Evolutionary conservation across 2,329 filamentous ascomycete species (phyloP).

Genomic region (Bipolaris cookei): DNA sequence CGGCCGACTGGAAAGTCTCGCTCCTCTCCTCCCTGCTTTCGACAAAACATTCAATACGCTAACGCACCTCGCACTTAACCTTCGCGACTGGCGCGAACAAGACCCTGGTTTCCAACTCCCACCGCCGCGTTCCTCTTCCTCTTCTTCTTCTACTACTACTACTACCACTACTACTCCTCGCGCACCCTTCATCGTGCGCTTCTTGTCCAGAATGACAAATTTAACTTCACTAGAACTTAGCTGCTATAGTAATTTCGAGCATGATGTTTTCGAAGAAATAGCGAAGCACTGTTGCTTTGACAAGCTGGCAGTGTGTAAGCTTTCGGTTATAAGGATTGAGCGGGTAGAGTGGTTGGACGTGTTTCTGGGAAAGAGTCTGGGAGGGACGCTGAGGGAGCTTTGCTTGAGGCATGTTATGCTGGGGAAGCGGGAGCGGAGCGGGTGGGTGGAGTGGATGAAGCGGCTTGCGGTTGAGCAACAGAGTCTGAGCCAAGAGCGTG

Average conservation of each 20-base stretch:
- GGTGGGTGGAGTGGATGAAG: conserved; percentile 20
- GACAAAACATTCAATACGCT: conserved; percentile 24
- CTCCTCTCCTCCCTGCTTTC: conserved; percentile 19
- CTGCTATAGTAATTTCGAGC: conserved; percentile 35
- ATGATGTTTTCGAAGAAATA: conserved; percentile 32
- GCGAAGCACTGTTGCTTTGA: conserved; percentile 28
- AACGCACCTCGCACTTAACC: conserved; percentile 26
- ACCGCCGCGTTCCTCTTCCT: background rate
- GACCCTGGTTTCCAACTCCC: conserved; percentile 33
- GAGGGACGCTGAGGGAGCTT: conserved; percentile 15
- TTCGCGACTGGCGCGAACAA: conserved; percentile 37
- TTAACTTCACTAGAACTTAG: conserved; percentile 27
- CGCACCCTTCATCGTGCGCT: conserved; percentile 37
- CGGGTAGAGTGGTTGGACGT: background rate
- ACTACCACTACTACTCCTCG: background rate
- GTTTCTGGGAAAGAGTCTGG: no score
- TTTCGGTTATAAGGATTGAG: conserved; percentile 27
- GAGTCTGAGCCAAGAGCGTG: no score
- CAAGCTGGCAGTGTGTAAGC: conserved; percentile 20
- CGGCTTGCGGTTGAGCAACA: conserved; percentile 6
- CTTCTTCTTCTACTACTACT: no score
- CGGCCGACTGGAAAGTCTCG: conserved; percentile 29
- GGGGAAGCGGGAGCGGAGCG: conserved; percentile 6
- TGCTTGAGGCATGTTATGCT: conserved; percentile 22
- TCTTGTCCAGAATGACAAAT: conserved; percentile 32